Base-by-base conservation (phyloP, 78 protist genomes). In the Dictyostelium citrinum region DNA sequence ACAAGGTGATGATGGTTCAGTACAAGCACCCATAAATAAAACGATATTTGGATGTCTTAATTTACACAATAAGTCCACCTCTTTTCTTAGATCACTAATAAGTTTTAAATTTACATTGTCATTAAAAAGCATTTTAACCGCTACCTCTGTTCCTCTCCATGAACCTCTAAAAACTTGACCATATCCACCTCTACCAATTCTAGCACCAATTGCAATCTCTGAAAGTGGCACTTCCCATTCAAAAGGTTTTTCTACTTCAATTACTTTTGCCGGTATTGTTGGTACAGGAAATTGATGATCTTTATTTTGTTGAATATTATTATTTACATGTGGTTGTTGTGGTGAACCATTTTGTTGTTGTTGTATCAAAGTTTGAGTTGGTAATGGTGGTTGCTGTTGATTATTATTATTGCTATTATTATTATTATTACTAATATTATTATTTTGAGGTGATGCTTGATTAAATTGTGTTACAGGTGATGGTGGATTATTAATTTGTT, bases 11-110 rank as follows among this genome's bases (percentile, higher is more conserved):
- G 68, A 91, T 31, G 95, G 96, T 75, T 90, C 90, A 2, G 97
- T 95, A 16, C 97, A 95, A 7, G 97, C 97, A 51, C 97, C 97
- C 91, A 95, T 80, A 83, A 93, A 93, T 24, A 93, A 49, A 20
- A 93, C 83, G 55, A 93, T 83, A 49, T 93, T 93, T 68, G 96
- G 96, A 46, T 93, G 96, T 31, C 96, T 27, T 11, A 93, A 46
- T 61, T 81, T 83, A 60, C 95, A 82, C 27, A 90, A 61, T 14
- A 90, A 41, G 60, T 82, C 90, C 10, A 90, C 95, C 29, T 90
- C 95, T 55, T 90, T 90, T 58, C 84, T 51, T 11, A 90, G 41
- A 43, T 90, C 91, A n/a, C 33, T 76, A 16, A 90, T 70, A 2
- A 81, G 27, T 45, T 90, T 82, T 43, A 17, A 78, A 60, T 75